Base-by-base conservation (phyloP, 2,329 filamentous ascomycete species). In the Calonectria pteridis region DNA sequence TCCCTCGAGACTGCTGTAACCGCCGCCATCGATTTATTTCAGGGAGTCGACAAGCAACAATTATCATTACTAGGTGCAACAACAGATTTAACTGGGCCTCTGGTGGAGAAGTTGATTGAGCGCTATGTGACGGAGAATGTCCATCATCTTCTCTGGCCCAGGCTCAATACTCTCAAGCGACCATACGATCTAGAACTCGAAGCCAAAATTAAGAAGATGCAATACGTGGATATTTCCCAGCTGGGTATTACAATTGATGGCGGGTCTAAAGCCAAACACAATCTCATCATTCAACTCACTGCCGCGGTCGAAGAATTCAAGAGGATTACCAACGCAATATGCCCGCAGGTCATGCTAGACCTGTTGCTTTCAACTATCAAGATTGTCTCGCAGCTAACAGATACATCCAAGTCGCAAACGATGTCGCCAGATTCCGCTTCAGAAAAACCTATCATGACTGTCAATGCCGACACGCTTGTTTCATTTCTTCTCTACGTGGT, bases 21-120 rank as follows among this genome's bases (percentile, higher is more conserved):
- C 13, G 91, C 94, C 13, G 97, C 96, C 0, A 98, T 99, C 77
- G 97, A 99, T 81, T 89, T 98, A 1, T 99, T 99, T 78, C 96
- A 98, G 80, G 93, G 93, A 73, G 96, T 99, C 7, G 97, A 99
- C 83, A 98, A 98, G 83, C 95, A 98, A 80, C 97, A 98, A 80
- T 87, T 99, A 33, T 98, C 96, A 4, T 89, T 98, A 43, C 89
- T 99, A 6, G 97, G 96, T 23, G 94, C 96, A 6, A 98, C 95
- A 1, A 99, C 97, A 2, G 95, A 98, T 82, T 86, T 99, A 66
- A 98, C 97, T 0, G 96, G 97, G 0, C 95, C 96, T 1, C 87
- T 97, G 11, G 96, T 99, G 1, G 97, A 99, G 85, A 93, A 94
- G 74, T 89, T 99, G 80, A 98, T 99, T 77, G 97, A 99, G 84